These are phyloP conservation scores for Leccinellum luteum DNA, from an alignment of 768 basidiomycete genomes.

Conservation along the genomic window DNA sequence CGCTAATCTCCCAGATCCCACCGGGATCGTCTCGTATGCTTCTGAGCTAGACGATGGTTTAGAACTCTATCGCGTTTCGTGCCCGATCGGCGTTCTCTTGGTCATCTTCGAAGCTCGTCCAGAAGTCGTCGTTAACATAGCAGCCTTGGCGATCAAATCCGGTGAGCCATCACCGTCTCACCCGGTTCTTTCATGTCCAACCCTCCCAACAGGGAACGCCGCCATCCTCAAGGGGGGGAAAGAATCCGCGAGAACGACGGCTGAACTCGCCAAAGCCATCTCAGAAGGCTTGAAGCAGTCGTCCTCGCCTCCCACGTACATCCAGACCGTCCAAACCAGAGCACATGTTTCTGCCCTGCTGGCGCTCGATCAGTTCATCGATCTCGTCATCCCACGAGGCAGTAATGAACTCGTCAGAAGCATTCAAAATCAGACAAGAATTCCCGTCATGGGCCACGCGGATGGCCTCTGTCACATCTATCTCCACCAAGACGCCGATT, in stretches of 20 bases:
- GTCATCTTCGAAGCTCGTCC: slow-evolving; percentile 98
- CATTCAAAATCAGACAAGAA: slow-evolving; percentile 88
- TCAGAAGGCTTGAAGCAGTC: slow-evolving; percentile 73
- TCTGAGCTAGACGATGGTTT: slow-evolving; percentile 83
- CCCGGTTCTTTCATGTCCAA: background rate
- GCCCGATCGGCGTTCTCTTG: slow-evolving; percentile 93
- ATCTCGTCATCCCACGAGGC: slow-evolving; percentile 94
- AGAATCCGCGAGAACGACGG: slow-evolving; percentile 82
- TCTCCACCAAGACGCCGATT: slow-evolving; percentile 78
- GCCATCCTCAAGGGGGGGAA: slow-evolving; percentile 98
- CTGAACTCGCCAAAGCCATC: slow-evolving; percentile 76
- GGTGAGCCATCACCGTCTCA: slow-evolving; percentile 46
- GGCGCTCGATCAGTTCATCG: slow-evolving; percentile 86
- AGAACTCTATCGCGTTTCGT: slow-evolving; percentile 90
- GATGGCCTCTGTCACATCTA: slow-evolving; percentile 93
- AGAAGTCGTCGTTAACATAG: slow-evolving; percentile 97
- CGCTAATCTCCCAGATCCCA: slow-evolving; percentile 81
- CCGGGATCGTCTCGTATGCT: slow-evolving; percentile 83
- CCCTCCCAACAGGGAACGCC: slow-evolving; percentile 68
- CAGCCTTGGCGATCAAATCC: slow-evolving; percentile 93
- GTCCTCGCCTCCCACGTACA: slow-evolving; percentile 70
- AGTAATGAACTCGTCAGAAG: slow-evolving; percentile 85
- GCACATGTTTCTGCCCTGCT: slow-evolving; percentile 88
- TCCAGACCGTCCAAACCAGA: slow-evolving; percentile 90
- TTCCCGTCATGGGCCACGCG: slow-evolving; percentile 98